phyloP scores from a whole-genome alignment of 108 stramenopile species.

The Mediolabrus comicus region DNA sequence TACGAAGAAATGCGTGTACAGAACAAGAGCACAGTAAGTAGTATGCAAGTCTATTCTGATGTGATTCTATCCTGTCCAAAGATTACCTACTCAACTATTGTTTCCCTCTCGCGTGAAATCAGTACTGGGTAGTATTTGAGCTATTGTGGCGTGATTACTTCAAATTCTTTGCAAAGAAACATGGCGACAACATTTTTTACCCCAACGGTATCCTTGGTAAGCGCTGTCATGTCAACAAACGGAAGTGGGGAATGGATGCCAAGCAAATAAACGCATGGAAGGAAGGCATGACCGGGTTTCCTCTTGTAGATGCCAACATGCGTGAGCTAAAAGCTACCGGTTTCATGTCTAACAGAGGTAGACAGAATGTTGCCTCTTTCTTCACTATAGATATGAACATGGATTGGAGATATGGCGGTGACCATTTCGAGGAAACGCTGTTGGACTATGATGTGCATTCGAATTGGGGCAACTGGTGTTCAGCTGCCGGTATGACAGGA shows the following conservation, averaged over 20 bases:
- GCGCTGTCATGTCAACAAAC: slow-evolving; percentile 12
- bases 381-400: slow-evolving; percentile 89
- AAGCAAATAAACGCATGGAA: slow-evolving; percentile 69
- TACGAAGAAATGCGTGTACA: slow-evolving; percentile 87
- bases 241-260: slow-evolving; percentile 62
- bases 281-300: slow-evolving; percentile 89
- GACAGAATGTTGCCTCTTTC: slow-evolving; percentile 95
- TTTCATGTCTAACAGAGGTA: slow-evolving; percentile 97
- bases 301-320: slow-evolving; percentile 98
- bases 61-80: too few relatives aligned
- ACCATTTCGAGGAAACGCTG: slow-evolving; percentile 89
- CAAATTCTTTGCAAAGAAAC: slow-evolving; percentile 88
- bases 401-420: slow-evolving; percentile 96
- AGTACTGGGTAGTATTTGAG: slow-evolving; percentile 98
- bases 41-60: too few relatives aligned
- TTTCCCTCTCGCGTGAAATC: too few relatives aligned
- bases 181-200: slow-evolving; percentile 85
- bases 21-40: slow-evolving; percentile 94
- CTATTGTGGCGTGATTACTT: slow-evolving; percentile 96
- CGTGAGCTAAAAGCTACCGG: slow-evolving; percentile 93
- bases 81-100: too few relatives aligned
- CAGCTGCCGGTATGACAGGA: slow-evolving; percentile 85
- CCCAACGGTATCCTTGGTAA: slow-evolving; percentile 66
- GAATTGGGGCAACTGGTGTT: slow-evolving; percentile 97
- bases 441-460: slow-evolving; percentile 94